Base-by-base conservation (phyloP, 805 yeast genomes). In the Candida qinlingensis region DNA sequence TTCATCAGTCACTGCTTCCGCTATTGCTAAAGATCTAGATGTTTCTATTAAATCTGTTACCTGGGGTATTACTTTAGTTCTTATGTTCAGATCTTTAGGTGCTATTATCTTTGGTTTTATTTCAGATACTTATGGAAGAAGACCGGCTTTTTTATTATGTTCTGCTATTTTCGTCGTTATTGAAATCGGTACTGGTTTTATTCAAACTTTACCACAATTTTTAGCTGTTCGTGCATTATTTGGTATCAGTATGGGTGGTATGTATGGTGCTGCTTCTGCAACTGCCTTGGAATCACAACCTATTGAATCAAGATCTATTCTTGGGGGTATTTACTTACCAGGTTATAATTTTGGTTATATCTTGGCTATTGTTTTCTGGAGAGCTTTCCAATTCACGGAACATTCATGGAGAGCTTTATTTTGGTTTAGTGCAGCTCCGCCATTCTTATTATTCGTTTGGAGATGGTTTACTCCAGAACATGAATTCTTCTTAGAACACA, bases 381-480 rank as follows among this genome's bases (percentile, higher is more conserved):
- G 88, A 52, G 89, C 87, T 9, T 70, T 83, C 50, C 70, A 73
- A 47, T 74, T 75, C 50, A 62, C 75, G 5, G 57, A 66, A 4
- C 77, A 81, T 53, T 75, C 77, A 6, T 85, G 92, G 92, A 72
- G 88, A 58, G 75, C 87, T 1, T 67, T 83, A 40, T 84, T 81
- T 65, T 85, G 90, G 90, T 83, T 85, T 59, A 74, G 81, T 30
- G 77, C 88, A n/a, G 83, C 83, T 34, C 78, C 83, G 8, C 83
- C 87, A 2, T 74, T 79, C 10, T 58, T 83, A 13, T 69, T 85
- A 45, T 74, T 82, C 41, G 50, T 69, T 28, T 82, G 84, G 83
- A 74, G 90, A 64, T 54, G 72, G 51, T 63, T 68, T 39, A 69
- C 77, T 42, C 86, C 86, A 3, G 90, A 85, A 64, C 78, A 87